Conservation (phyloP, 2,329 filamentous ascomycete genomes). For the Ilyonectria mors-panacis region DNA sequence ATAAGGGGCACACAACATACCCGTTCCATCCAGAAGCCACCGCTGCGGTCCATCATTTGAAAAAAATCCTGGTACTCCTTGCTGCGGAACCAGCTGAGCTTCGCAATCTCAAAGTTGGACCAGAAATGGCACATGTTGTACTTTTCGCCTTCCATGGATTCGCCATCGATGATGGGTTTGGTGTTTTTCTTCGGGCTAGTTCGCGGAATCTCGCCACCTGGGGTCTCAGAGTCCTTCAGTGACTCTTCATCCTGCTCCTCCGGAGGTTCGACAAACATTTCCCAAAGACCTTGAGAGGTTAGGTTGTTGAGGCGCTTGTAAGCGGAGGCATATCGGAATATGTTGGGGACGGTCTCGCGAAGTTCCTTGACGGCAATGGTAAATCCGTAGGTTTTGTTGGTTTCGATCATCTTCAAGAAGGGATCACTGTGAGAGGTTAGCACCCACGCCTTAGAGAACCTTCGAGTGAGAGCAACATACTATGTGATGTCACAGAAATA, state of each 20-base stretch:
- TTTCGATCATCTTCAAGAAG: slow-evolving; percentile 93
- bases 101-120: slow-evolving; percentile 99
- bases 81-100: slow-evolving; percentile 95
- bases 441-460: neutral
- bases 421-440: slow-evolving; percentile 76
- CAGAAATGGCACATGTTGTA: slow-evolving; percentile 99
- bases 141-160: slow-evolving; percentile 95
- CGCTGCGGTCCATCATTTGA: slow-evolving; percentile 97
- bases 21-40: slow-evolving; percentile 99
- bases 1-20: slow-evolving; percentile 64
- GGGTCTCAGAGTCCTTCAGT: slow-evolving; percentile 75
- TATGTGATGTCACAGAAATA: slow-evolving; percentile 99
- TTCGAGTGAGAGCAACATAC: slow-evolving; percentile 61
- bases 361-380: slow-evolving; percentile 99
- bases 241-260: slow-evolving; percentile 72
- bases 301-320: slow-evolving; percentile 95
- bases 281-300: slow-evolving; percentile 93
- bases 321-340: slow-evolving; percentile 98
- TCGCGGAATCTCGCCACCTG: slow-evolving; percentile 84
- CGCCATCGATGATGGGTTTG: slow-evolving; percentile 87
- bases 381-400: slow-evolving; percentile 98
- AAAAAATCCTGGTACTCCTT: slow-evolving; percentile 99
- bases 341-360: slow-evolving; percentile 97
- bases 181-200: slow-evolving; percentile 79
- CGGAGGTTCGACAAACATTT: slow-evolving; percentile 93